Conservation (phyloP, 345 rosid species). For the Excoecaria cochinchinensis region DNA sequence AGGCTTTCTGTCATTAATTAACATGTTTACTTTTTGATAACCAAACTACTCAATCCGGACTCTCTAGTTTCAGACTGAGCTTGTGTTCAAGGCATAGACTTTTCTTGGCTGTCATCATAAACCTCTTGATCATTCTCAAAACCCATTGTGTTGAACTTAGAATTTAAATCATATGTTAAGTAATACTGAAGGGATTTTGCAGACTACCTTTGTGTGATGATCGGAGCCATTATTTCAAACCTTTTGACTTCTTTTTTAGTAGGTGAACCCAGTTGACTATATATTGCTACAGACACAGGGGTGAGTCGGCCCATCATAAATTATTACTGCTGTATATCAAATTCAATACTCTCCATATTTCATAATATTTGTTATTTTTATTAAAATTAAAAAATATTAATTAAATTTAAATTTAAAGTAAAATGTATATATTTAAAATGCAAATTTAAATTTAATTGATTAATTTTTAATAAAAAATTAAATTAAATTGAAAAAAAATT, state of each 20-base stretch:
- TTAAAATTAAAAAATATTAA: too few species aligned
- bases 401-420: too few species aligned
- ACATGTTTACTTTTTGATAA: neutral
- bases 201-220: constrained; percentile 19
- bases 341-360: too few species aligned
- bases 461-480: too few species aligned
- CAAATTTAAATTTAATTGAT: too few species aligned
- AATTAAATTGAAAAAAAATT: too few species aligned
- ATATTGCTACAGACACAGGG: neutral
- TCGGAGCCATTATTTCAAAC: constrained; percentile 9
- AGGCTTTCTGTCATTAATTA: constrained; percentile 1
- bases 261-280: constrained; percentile 1
- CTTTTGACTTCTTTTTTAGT: constrained; percentile 10
- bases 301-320: neutral
- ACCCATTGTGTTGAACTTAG: constrained; percentile 54
- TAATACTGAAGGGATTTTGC: constrained; percentile 15
- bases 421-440: too few species aligned
- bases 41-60: too few species aligned
- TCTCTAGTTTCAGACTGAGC: too few species aligned
- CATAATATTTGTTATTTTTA: too few species aligned
- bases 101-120: constrained; percentile 28
- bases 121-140: constrained; percentile 41
- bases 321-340: too few species aligned
- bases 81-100: constrained; percentile 40
- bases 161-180: neutral